Conservation (phyloP, 371 early-diverging fungal species). For the Lichtheimia ramosa region DNA sequence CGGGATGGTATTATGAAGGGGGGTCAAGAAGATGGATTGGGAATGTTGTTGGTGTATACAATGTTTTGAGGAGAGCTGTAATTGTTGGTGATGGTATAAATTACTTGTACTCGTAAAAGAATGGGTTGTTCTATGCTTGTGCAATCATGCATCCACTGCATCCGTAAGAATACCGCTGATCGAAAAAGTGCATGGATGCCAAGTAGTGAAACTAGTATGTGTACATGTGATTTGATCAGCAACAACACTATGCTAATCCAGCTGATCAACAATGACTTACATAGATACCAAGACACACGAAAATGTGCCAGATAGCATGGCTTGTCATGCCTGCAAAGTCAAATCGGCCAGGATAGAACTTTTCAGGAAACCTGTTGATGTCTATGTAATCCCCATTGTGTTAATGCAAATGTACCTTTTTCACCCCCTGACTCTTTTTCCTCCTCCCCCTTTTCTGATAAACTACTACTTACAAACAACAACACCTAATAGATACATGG, state of each 20-base stretch:
- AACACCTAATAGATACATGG: constrained; percentile 60
- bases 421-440: neutral
- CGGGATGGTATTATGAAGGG: neutral
- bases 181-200: constrained; percentile 45
- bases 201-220: constrained; percentile 48
- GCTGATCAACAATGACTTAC: constrained; percentile 21
- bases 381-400: constrained; percentile 26
- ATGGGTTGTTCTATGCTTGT: neutral
- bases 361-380: constrained; percentile 72
- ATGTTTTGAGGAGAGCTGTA: neutral
- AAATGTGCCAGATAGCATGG: constrained; percentile 81
- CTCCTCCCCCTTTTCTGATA: neutral
- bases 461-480: constrained; percentile 27
- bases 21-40: neutral
- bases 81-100: neutral
- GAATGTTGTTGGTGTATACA: neutral
- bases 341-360: constrained; percentile 73
- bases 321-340: constrained; percentile 70
- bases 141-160: constrained; percentile 38
- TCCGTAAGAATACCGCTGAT: constrained; percentile 23
- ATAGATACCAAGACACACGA: constrained; percentile 66
- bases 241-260: neutral
- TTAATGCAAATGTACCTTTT: constrained; percentile 3
- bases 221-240: neutral
- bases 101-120: neutral